These are phyloP conservation scores for Hanseniaspora meyeri DNA, from an alignment of 805 yeast genomes.

Conservation along the genomic window DNA sequence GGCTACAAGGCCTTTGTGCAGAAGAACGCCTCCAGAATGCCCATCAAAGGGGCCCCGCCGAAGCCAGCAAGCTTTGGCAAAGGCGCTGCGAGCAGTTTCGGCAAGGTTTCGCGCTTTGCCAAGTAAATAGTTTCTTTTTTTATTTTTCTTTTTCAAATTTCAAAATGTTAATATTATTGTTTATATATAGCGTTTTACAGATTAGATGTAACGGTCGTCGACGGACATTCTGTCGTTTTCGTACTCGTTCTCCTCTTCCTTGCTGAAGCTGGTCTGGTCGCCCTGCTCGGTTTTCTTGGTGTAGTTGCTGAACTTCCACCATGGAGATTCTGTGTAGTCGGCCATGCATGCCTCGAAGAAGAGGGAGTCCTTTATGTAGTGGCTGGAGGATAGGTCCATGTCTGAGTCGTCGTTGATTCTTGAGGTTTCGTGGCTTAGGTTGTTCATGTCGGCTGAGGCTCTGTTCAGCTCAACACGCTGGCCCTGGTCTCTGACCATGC, in stretches of 20 bases:
- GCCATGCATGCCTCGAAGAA: not conserved
- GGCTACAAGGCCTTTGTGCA: constrained; percentile 8
- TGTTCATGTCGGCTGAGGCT: not conserved
- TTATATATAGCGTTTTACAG: too few relatives aligned
- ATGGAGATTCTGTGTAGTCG: not conserved
- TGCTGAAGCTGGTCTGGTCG: not conserved
- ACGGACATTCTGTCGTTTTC: not conserved
- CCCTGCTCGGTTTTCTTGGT: not conserved
- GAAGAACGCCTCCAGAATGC: not conserved
- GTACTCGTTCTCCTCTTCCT: not conserved
- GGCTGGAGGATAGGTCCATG: not conserved
- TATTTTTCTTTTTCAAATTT: not conserved
- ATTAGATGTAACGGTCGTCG: not conserved
- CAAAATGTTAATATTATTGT: too few relatives aligned
- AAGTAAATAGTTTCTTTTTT: not conserved
- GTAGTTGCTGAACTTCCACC: constrained; percentile 1
- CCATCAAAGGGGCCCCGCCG: not conserved
- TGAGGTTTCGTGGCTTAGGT: not conserved
- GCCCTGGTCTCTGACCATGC: not conserved
- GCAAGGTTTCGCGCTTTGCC: not conserved
- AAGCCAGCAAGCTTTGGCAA: not conserved
- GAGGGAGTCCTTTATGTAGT: not conserved
- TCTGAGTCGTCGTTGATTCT: not conserved
- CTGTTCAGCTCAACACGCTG: too few relatives aligned
- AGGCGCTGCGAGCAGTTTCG: not conserved